Evolutionary conservation across 768 basidiomycete genomes (phyloP), one percentile per base, ranked within the genome.

Genomic region (Xerocomus spinulosus): DNA sequence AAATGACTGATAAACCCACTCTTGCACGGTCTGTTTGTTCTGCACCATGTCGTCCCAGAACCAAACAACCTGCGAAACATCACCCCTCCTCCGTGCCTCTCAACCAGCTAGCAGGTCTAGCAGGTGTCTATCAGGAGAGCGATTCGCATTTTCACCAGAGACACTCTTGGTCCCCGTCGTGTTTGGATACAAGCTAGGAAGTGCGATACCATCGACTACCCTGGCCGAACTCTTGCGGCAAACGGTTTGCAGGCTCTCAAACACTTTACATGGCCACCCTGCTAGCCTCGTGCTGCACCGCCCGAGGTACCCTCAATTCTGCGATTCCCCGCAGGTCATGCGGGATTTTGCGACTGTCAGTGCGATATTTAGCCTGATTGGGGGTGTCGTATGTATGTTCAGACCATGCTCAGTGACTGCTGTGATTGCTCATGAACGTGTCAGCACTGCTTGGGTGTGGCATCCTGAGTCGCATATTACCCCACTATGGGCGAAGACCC

Each of bases 101-200:
- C 42, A 12, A 18, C 15, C 30, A 23, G 28, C 44, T 37, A 15
- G 34, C 10, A 45, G 28, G 34, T 35, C 51, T 13, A 38, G 24
- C 23, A 44, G 12, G 10, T 28, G 10, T 29, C 18, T 9, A 13
- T 33, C 18, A 17, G 25, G 14, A 17, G 8, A 45, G 3, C 26
- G 6, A 30, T 24, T 18, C 12, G 21, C 5, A 7, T 42, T 56
- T 37, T 50, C 61, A 5, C 53, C 56, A 10, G 46, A 55, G 15
- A 54, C 42, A 2, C 55, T 63, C n/a, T 48, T 69, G 23, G 56
- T 67, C n/a, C 65, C 68, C 0, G 54, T 68, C 2, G 57, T 58
- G 9, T 42, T 68, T 12, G 50, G 51, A 20, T 54, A 54, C 15
- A 54, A 42, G 7, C 40, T 68, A 18, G 67, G 63, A 5, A 37